Percentiles rank a stretch among this genome's conserved stretches.
These are phyloP conservation scores for Mucor racemosus DNA, from an alignment of 371 early-diverging fungal species.

Conservation along the genomic window DNA sequence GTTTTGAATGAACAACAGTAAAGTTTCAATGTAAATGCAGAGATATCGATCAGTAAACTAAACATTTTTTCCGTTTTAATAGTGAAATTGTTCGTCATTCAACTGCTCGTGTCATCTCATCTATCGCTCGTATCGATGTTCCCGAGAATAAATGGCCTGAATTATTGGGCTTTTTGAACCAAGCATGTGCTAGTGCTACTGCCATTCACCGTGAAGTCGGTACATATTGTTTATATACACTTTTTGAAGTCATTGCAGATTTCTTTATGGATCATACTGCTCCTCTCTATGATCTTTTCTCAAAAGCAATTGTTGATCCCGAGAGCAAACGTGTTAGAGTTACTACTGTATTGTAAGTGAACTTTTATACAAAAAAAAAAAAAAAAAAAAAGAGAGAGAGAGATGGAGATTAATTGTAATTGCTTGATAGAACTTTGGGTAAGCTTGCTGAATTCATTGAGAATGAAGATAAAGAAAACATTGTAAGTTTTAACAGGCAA, in stretches of 20 bases:
- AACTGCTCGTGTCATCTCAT: constrained; percentile 85
- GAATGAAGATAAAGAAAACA: constrained; percentile 64
- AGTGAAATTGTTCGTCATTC: constrained; percentile 80
- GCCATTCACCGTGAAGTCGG: constrained; percentile 88
- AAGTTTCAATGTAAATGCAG: neutral
- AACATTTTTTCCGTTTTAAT: neutral
- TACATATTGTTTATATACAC: constrained; percentile 77
- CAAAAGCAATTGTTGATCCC: constrained; percentile 78
- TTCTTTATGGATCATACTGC: constrained; percentile 66
- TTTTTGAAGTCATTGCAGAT: constrained; percentile 86
- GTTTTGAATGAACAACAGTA: constrained; percentile 78
- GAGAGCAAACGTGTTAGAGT: constrained; percentile 81
- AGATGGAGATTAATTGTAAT: neutral
- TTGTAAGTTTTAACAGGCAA: constrained; percentile 45
- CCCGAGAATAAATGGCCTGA: constrained; percentile 80
- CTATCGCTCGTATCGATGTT: constrained; percentile 84
- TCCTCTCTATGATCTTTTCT: constrained; percentile 74
- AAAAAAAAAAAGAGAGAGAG: too few relatives aligned
- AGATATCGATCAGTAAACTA: neutral
- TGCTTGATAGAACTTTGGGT: constrained; percentile 65
- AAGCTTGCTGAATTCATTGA: constrained; percentile 88
- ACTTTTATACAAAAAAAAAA: too few relatives aligned
- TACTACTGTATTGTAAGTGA: constrained; percentile 72
- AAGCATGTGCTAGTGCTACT: constrained; percentile 72
- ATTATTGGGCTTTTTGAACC: constrained; percentile 76